These are phyloP conservation scores for Kandelia obovata DNA, from an alignment of 345 rosid genomes.

Conservation along the genomic window DNA sequence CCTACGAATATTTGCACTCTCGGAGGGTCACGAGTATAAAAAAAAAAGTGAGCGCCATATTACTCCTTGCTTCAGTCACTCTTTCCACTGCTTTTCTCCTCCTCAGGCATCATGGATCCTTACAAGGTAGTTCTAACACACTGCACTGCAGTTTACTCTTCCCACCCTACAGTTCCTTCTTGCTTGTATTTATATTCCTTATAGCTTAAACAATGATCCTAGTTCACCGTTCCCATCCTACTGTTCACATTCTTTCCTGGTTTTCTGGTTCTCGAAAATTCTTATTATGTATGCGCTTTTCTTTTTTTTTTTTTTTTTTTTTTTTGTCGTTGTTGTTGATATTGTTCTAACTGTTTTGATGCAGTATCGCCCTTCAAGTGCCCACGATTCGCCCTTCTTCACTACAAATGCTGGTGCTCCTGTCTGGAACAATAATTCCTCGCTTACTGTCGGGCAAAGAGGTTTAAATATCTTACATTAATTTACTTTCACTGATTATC, in stretches of 20 bases:
- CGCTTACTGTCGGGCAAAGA: conserved; percentile 22
- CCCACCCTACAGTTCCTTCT: neutral
- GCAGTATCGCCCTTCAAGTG: conserved; percentile 19
- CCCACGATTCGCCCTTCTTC: conserved; percentile 16
- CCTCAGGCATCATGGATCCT: neutral
- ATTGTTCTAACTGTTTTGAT: neutral
- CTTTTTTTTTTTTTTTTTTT: too few species aligned
- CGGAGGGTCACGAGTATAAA: too few species aligned
- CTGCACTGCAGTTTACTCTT: too few species aligned
- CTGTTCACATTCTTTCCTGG: neutral
- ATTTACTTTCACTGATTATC: neutral
- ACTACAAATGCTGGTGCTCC: conserved; percentile 21
- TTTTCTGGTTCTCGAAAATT: too few species aligned
- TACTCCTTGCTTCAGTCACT: neutral
- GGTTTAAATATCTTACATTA: conserved; percentile 1
- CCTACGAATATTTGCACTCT: too few species aligned
- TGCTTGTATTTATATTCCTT: neutral
- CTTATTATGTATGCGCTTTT: too few species aligned
- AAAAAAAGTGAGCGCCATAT: neutral
- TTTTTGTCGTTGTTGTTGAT: too few species aligned
- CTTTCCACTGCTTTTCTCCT: neutral
- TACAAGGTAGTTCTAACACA: neutral
- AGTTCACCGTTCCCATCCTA: neutral
- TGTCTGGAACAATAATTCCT: conserved; percentile 19
- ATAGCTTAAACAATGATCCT: neutral